Evolutionary conservation across 2,329 filamentous ascomycete genomes (phyloP), one percentile per base, ranked within the genome.

Genomic region (Xylariaceae sp.): DNA sequence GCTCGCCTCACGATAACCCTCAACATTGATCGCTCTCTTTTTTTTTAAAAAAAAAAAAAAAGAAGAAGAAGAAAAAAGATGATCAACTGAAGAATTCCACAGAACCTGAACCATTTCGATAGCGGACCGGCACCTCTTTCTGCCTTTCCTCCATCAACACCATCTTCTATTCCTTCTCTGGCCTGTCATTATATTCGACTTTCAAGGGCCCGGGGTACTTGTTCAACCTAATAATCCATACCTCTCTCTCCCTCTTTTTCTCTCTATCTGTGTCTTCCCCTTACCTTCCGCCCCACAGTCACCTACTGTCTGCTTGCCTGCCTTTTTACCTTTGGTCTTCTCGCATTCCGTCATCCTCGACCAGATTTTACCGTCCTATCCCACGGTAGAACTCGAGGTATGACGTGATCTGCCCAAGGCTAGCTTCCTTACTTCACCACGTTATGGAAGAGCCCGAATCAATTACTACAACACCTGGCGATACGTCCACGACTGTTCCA

Each of bases 361-460:
- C 59, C 43, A 58, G 57, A 57, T 65, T 68, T 65, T 61, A 65
- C 67, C 56, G 23, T 40, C 21, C 41, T 40, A 37, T 37, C 32
- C 48, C 40, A 48, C 56, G 66, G 67, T 67, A 65, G 32, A 67
- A 62, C 57, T 68, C 60, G 67, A 71, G 72, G 66, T 61, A 74
- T 74, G 74, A 71, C 70, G 71, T 73, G 69, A 71, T 67, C 60
- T 56, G 56, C 60, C 54, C 57, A 61, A 66, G 65, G 65, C 71
- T 72, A 66, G 65, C 71, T 72, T 67, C 70, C 67, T 61, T 54
- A 63, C 57, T 64, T 67, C 68, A 70, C 68, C 72, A 75, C 78
- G 78, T 79, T 72, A 83, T 83, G 81, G 80, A 81, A 81, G 73
- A 76, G 74, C 74, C 61, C 51, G 60, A 56, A 57, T 48, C 50